Evolutionary conservation across 768 basidiomycete species (phyloP), one percentile per base, ranked within the genome.

Genomic region (Hericium rajendrae): DNA sequence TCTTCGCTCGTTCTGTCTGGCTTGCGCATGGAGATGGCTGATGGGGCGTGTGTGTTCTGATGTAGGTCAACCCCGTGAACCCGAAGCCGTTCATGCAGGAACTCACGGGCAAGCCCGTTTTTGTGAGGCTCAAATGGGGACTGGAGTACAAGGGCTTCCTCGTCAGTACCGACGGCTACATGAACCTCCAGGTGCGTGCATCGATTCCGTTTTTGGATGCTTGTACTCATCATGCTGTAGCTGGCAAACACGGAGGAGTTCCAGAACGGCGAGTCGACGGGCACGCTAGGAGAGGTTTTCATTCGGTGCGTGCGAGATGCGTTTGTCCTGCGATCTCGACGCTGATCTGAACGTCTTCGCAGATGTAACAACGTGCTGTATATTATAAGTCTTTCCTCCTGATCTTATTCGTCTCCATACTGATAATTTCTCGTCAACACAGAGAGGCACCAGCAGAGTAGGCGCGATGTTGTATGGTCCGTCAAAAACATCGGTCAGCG

Each of bases 11-110:
- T 43, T 16, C 16, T 48, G 6, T 32, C 38, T 57, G 32, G 38
- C 58, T 40, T 22, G 38, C 3, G 9, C 18, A 2, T 46, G 2
- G 43, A 11, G 6, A 50, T 41, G 5, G 52, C 10, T 53, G 48
- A 22, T 32, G 9, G 40, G 49, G 26, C 24, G 43, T 57, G 20
- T 28, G 37, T n/a, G 26, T 10, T 3, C 11, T 43, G 38, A 15
- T 69, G 32, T 2, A 89, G 86, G 86, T 90, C 68, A 84, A 85
- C 66, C 94, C 94, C 63, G 92, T 98, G 67, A 99, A 99, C 74
- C 97, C 97, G 20, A 98, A 98, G 75, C 97, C 97, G 6, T 98
- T 98, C 77, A 80, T 99, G 67, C 94, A 97, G 75, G 94, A 97
- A 71, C 85, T 98, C 64, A 97, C 97, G 26, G 97, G 97, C 61